Conservation (phyloP, 371 early-diverging fungal species). For the Mortierella sp. region DNA sequence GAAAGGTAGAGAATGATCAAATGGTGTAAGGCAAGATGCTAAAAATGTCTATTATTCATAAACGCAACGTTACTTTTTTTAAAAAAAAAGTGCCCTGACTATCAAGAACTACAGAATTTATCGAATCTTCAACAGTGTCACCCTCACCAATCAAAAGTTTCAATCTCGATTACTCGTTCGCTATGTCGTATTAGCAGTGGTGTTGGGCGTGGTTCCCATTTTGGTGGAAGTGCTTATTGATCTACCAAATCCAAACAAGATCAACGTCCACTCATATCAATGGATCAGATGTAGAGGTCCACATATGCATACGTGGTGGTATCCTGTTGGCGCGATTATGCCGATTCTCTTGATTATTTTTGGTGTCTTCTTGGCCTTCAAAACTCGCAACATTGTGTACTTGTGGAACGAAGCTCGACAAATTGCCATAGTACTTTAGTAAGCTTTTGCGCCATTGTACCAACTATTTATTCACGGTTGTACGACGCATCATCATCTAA, state of each 20-base stretch:
- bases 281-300: conserved; percentile 22
- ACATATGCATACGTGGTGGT: background rate
- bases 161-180: conserved; percentile 23
- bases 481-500: too few relatives aligned
- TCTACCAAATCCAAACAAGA: background rate
- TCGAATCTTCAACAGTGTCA: conserved; percentile 38
- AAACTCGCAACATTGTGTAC: conserved; percentile 27
- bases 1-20: too few relatives aligned
- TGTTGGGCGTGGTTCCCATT: conserved; percentile 7
- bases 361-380: conserved; percentile 39
- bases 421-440: conserved; percentile 38
- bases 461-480: background rate
- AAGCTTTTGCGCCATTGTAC: conserved; percentile 12
- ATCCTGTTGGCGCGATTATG: background rate
- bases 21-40: too few relatives aligned
- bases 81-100: conserved; percentile 28
- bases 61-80: too few relatives aligned
- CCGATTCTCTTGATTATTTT: conserved; percentile 21
- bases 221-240: conserved; percentile 23
- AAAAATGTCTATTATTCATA: too few relatives aligned
- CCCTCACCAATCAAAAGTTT: conserved; percentile 15
- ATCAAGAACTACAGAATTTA: conserved; percentile 46
- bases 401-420: conserved; percentile 44
- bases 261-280: conserved; percentile 23
- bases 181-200: conserved; percentile 9